Evolutionary conservation across 2,329 filamentous ascomycete genomes (phyloP), one percentile per base, ranked within the genome.

Genomic region (Ophiostoma fasciatum): DNA sequence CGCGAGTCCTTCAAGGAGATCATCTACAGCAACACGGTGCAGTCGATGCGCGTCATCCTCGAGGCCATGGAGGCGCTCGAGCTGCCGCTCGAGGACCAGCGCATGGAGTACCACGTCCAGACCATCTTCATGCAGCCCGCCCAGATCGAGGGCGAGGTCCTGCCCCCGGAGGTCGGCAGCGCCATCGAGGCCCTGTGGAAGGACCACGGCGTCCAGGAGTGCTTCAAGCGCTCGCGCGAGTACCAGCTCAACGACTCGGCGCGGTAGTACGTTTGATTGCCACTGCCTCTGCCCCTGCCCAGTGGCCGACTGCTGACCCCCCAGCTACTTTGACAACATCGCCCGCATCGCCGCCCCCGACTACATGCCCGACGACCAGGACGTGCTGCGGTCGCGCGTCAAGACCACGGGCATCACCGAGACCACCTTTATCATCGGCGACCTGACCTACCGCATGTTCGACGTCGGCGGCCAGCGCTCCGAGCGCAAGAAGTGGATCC

Each of bases 401-500:
- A 93, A 93, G 74, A 94, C 87, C 3, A 94, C 87, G 18, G 87
- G 87, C 77, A 94, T 94, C 55, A 94, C 85, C 22, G 85, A 94
- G 63, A 94, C 87, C 17, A 90, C 82, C 22, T 94, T 94, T 63
- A 90, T 90, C 56, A 93, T 93, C 47, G 85, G 84, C 47, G 82
- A 94, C 51, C 67, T 94, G 46, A 94, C 85, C 39, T 94, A 94
- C 66, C 77, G 85, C 48, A 94, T 94, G 87, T 94, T 94, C 61
- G 87, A 94, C 52, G 87, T 94, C 31, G 87, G 87, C 70, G 88
- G 87, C 46, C 87, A 94, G 62, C 75, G 87, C 57, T 94, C 84
- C 7, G 87, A 94, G 63, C 78, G 87, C 56, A 94, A 94, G 80
- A 94, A 94, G 74, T 94, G 87, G 87, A 94, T 94, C 50, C 87